Base-by-base conservation (phyloP, 2,329 filamentous ascomycete species). In the Paecilomyces sp. region DNA sequence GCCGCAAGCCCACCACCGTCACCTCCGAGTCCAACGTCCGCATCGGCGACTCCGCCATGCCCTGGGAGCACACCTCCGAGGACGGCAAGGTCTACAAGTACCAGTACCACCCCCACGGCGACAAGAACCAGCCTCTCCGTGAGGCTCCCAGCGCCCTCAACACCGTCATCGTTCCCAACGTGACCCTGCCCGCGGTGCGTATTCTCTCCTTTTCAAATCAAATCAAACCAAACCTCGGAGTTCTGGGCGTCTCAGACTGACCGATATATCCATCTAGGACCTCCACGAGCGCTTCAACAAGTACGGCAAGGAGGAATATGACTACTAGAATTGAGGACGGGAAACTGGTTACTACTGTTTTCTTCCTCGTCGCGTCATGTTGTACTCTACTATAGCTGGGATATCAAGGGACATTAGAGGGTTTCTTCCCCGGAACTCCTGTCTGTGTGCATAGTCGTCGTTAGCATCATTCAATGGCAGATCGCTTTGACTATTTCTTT, bases 231-330 rank as follows among this genome's bases (percentile, higher is more conserved):
- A 56, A 13, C 58, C 59, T 36, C 11, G 12, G 36, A 15, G 11
- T 33, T 47, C 13, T 47, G 15, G 15, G n/a, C 15, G 13, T 18
- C 18, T 8, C 36, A 15, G n/a, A 3, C 41, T 47, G 41, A 47
- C 41, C n/a, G 13, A 8, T n/a, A 7, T 57, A 57, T 47, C 53
- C 55, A 33, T 55, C 60, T 70, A 95, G 91, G 84, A 88, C 71
- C 86, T 97, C 65, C 94, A 99, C 81, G 94, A 99, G 70, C 89
- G 89, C 81, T 97, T 89, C 87, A 99, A 99, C 90, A 99, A 99
- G 85, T 97, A 91, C 87, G 94, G 94, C 78, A 97, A 97, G 87
- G 94, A 97, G 68, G 92, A 91, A 68, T 97, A 71, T 65, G 73
- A 75, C 66, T 75, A 74, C 66, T 75, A 70, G 62, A 47, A 18